Conservation (phyloP, 2,329 filamentous ascomycete species). For the Zymoseptoria crescenta region DNA sequence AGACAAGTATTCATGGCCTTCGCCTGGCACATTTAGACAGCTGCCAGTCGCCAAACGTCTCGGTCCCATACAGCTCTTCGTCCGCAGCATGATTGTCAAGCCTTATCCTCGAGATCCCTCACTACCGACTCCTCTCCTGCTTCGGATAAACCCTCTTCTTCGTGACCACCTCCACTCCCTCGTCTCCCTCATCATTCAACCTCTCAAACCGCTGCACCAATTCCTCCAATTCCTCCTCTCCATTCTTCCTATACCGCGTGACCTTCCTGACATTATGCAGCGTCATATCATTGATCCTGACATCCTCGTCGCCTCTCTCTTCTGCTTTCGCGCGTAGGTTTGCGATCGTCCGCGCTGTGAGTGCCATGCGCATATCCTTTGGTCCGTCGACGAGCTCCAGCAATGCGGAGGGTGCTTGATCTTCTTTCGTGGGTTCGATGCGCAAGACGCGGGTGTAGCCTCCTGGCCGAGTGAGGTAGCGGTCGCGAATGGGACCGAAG, state of each 20-base stretch:
- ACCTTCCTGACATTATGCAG: slow-evolving; percentile 75
- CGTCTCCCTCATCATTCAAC: slow-evolving; percentile 27
- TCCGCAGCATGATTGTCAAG: background rate
- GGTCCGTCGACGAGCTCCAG: slow-evolving; percentile 93
- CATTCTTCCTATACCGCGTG: slow-evolving; percentile 62
- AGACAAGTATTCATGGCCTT: background rate
- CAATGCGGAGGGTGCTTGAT: slow-evolving; percentile 84
- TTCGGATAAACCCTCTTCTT: slow-evolving; percentile 31
- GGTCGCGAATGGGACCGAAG: slow-evolving; percentile 70
- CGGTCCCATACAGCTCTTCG: background rate
- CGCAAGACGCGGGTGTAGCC: slow-evolving; percentile 93
- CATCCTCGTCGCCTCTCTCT: slow-evolving; percentile 40
- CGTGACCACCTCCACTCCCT: slow-evolving; percentile 26
- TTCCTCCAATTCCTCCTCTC: slow-evolving; percentile 58
- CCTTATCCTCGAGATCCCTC: background rate
- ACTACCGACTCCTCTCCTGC: slow-evolving; percentile 19
- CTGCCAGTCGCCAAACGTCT: background rate
- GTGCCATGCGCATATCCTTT: slow-evolving; percentile 85
- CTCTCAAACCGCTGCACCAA: slow-evolving; percentile 43
- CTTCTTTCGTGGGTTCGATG: slow-evolving; percentile 78
- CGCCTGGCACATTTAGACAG: background rate
- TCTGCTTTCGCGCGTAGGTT: slow-evolving; percentile 29
- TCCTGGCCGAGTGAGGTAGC: slow-evolving; percentile 72
- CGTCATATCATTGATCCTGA: slow-evolving; percentile 62
- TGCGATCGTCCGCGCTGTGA: slow-evolving; percentile 81